Percentiles rank a stretch among this genome's conserved stretches.
These are phyloP conservation scores for Eimeria tenella DNA, from an alignment of 169 alveolate genomes.

Conservation along the genomic window DNA sequence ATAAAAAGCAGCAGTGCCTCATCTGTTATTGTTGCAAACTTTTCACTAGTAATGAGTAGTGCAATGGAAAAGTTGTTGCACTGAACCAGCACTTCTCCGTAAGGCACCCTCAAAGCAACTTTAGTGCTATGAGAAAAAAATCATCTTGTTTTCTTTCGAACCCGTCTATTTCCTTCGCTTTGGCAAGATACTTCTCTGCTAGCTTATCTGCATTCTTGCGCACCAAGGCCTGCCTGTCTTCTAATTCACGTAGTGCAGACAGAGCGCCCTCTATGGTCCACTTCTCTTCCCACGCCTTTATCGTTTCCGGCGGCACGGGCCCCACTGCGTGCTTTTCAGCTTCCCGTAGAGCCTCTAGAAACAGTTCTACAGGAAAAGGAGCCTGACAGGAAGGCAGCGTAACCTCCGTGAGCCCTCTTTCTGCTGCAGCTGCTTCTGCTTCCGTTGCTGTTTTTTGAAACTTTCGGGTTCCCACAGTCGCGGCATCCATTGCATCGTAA, in stretches of 20 bases:
- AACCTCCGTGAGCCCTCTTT: background rate
- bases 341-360: background rate
- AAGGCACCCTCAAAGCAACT: no score
- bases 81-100: no score
- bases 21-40: no score
- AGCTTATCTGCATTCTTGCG: background rate
- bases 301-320: background rate
- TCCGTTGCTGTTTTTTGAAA: background rate
- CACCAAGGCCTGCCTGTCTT: background rate
- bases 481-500: background rate
- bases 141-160: no score
- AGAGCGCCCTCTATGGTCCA: background rate
- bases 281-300: background rate
- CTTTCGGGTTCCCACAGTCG: background rate
- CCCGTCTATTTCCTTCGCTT: background rate
- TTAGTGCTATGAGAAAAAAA: no score
- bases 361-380: background rate
- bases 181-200: background rate
- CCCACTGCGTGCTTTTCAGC: background rate
- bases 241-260: background rate
- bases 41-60: no score
- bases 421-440: background rate
- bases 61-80: no score
- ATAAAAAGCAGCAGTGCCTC: no score
- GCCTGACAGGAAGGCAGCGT: background rate